phyloP scores from a whole-genome alignment of 2,329 filamentous ascomycete species.

The Pyrenophora tritici-repentis region DNA sequence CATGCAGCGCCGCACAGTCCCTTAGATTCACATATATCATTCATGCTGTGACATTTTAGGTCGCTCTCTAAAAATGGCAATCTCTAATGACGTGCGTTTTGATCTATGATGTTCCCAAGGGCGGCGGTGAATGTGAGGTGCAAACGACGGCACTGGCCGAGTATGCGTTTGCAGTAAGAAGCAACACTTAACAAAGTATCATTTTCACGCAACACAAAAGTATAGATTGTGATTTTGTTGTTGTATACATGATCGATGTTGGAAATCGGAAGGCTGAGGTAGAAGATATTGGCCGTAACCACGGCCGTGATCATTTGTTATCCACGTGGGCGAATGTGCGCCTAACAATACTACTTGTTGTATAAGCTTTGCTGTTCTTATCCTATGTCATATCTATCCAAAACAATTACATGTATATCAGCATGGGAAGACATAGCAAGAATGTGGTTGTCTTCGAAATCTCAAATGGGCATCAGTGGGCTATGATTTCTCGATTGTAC shows the following conservation, averaged over 20 bases:
- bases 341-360: slow-evolving; percentile 2
- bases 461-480: no score
- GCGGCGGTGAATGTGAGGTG: background rate
- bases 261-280: background rate
- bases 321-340: slow-evolving; percentile 4
- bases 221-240: background rate
- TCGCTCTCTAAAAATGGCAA: no score
- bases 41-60: no score
- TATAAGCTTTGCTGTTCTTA: no score
- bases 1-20: no score
- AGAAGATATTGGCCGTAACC: background rate
- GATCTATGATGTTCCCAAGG: background rate
- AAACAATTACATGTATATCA: no score
- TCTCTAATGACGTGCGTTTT: background rate
- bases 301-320: slow-evolving; percentile 2
- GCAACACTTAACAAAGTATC: background rate
- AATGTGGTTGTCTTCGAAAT: no score
- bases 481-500: no score
- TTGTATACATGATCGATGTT: background rate
- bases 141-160: slow-evolving; percentile 3
- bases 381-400: no score
- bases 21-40: no score
- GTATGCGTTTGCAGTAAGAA: background rate
- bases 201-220: background rate
- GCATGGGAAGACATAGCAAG: background rate